Base-by-base conservation (phyloP, 192 early-diverging fungal genomes). In the Pilaira anomala region DNA sequence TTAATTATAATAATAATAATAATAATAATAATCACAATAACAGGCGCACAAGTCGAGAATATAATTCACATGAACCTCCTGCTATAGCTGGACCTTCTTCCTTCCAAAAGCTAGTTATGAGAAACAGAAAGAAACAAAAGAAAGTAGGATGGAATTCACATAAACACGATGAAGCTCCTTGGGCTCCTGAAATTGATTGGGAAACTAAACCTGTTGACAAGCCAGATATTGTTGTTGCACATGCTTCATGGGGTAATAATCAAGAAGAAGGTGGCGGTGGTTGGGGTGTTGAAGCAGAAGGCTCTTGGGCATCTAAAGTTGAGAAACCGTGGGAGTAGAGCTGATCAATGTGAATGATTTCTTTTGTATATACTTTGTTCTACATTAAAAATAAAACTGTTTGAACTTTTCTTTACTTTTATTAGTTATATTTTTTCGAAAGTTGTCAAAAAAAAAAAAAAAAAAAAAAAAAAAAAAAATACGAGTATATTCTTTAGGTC, bases 111-210 rank as follows among this genome's bases (percentile, higher is more conserved):
- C 28, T 56, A 26, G 30, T 62, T 12, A 26, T 18, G 14, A 26
- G 48, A 21, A 55, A 28, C 0, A 29, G 51, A 36, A 42, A 56
- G 18, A 50, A 49, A 7, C 24, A 61, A 48, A 55, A 60, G 28
- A 52, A 30, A 7, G 29, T 68, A 16, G 66, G 66, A 12, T 68
- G 66, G 66, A 68, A 68, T 52, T 61, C 66, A 9, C 66, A 68
- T 45, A 61, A 55, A 39, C 49, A 54, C 28, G 59, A 62, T 22
- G 59, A 68, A 21, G 59, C 51, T 40, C 58, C 66, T 48, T 68
- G 66, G 66, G 44, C 54, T 18, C 66, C 66, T 9, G 60, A 49
- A 16, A 60, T 22, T 25, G 66, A 68, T 33, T 68, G 66, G 66
- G 59, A 62, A 3, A 61, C 56, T 1, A 63, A 54, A 36, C 44